Evolutionary conservation across 306 rosid genomes (phyloP).

Genomic region (Biancaea sappan): DNA sequence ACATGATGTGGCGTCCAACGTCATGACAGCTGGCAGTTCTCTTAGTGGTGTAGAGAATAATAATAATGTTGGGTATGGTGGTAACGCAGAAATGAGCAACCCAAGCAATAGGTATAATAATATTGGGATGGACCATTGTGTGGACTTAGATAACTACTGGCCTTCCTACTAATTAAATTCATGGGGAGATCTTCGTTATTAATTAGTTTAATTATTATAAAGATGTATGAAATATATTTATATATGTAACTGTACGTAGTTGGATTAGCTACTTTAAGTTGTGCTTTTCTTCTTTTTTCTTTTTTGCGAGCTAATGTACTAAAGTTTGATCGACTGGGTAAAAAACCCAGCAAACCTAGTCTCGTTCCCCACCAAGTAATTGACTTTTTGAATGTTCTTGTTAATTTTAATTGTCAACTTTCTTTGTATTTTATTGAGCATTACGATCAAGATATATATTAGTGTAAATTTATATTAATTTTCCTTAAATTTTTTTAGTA

Average conservation of each 20-base stretch:
- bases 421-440: not conserved
- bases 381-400: constrained; percentile 28
- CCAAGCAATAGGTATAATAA: constrained; percentile 52
- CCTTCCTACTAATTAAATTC: constrained; percentile 57
- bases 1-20: constrained; percentile 46
- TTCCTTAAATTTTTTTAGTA: too few relatives aligned
- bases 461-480: too few relatives aligned
- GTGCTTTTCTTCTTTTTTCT: not conserved
- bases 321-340: constrained; percentile 16
- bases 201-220: not conserved
- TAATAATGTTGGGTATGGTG: constrained; percentile 56
- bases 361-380: constrained; percentile 13
- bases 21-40: constrained; percentile 42
- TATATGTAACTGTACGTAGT: not conserved
- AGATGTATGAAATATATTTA: constrained; percentile 5
- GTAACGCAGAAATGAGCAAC: constrained; percentile 48
- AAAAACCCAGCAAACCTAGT: not conserved
- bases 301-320: constrained; percentile 14
- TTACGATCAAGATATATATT: not conserved
- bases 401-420: not conserved
- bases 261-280: constrained; percentile 24
- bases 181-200: not conserved
- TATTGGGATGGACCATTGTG: constrained; percentile 70
- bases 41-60: constrained; percentile 44
- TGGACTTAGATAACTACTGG: constrained; percentile 87